Conservation (phyloP, 148 eudicot genomes). For the Vaccinium darrowii region DNA sequence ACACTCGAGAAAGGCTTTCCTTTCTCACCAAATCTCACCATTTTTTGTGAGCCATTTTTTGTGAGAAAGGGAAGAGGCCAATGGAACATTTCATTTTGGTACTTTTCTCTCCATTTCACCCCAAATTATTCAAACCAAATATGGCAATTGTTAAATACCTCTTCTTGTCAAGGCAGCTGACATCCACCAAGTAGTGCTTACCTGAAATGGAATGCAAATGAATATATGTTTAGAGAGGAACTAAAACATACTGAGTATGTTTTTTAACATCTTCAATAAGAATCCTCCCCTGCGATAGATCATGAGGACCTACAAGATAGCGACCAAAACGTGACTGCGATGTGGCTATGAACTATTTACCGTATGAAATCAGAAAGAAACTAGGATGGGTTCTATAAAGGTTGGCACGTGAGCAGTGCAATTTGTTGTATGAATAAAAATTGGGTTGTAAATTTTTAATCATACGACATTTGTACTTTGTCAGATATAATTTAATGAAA, state of each 20-base stretch:
- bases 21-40: no score
- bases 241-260: neutral
- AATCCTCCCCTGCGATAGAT: neutral
- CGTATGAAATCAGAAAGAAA: neutral
- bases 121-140: no score
- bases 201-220: neutral
- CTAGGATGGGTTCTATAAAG: neutral
- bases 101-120: no score
- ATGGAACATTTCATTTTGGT: no score
- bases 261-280: conserved; percentile 1
- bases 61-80: no score
- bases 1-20: neutral
- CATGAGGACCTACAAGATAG: neutral
- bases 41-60: no score
- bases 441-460: neutral
- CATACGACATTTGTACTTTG: neutral
- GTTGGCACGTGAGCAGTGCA: neutral
- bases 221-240: neutral
- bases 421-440: neutral
- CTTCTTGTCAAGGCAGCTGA: neutral
- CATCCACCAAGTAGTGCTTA: neutral
- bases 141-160: neutral
- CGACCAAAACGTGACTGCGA: neutral
- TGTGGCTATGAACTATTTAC: neutral
- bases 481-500: neutral